A percentile compares a stretch with the other conserved stretches of the same genome.
Conservation (phyloP, 192 early-diverging fungal genomes). For the Backusella macrospora region DNA sequence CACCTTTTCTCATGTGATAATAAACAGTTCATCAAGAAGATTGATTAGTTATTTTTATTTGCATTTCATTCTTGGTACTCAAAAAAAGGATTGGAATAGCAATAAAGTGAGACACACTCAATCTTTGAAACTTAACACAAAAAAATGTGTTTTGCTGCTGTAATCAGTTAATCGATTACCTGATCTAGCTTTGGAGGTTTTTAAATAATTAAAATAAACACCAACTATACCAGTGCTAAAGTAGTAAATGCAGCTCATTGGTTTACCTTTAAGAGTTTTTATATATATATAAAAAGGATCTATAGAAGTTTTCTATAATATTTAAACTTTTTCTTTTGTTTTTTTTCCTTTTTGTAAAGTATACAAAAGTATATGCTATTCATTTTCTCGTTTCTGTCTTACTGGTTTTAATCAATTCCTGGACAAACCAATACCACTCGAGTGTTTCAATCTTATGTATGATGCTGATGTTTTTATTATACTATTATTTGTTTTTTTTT, state of each 20-base stretch:
- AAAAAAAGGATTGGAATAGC: constrained; percentile 10
- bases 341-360: not conserved
- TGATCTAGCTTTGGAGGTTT: not conserved
- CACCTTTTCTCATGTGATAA: not conserved
- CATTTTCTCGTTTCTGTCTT: too few relatives aligned
- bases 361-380: not conserved
- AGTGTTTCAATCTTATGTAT: not conserved
- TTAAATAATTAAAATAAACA: not conserved
- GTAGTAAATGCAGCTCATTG: not conserved
- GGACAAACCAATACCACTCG: not conserved
- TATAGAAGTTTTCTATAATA: not conserved
- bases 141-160: not conserved
- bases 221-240: not conserved
- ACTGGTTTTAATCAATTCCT: not conserved
- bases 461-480: not conserved
- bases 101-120: constrained; percentile 13
- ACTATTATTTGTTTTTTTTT: not conserved
- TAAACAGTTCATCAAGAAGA: not conserved
- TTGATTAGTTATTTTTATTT: not conserved
- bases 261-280: too few relatives aligned
- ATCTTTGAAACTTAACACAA: not conserved
- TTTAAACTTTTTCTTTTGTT: not conserved
- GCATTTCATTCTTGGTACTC: not conserved
- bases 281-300: too few relatives aligned
- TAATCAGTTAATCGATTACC: not conserved